A percentile compares a stretch with the other conserved stretches of the same genome.
Conservation (phyloP, 176 grass and related monocot genomes). For the Eremochloa ophiuroides region DNA sequence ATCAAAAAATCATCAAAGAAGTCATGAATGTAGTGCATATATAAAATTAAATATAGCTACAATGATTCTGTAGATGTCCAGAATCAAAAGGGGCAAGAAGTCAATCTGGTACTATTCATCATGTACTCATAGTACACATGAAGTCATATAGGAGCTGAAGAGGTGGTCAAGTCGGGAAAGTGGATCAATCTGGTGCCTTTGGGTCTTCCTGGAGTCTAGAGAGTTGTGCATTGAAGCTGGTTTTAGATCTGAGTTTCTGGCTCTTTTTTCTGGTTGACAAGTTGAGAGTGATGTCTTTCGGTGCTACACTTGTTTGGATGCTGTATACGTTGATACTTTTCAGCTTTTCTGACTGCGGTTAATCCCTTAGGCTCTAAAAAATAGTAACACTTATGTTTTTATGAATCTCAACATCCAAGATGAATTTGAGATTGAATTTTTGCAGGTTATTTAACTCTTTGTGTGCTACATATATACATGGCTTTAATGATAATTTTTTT, state of each 20-base stretch:
- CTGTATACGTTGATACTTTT: too few species aligned
- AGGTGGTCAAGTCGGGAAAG: not conserved
- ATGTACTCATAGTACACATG: not conserved
- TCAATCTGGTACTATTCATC: not conserved
- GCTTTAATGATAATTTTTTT: too few species aligned
- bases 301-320: too few species aligned
- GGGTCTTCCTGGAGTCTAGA: not conserved
- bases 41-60: not conserved
- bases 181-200: not conserved
- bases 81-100: not conserved
- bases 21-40: not conserved
- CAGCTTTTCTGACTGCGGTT: too few species aligned
- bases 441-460: not conserved
- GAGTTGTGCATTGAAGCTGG: not conserved
- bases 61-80: not conserved
- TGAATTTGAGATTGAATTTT: not conserved
- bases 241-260: not conserved
- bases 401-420: not conserved
- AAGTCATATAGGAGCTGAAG: not conserved
- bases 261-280: too few species aligned
- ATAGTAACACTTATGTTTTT: not conserved
- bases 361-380: too few species aligned
- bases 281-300: too few species aligned
- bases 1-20: not conserved
- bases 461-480: not conserved